Conservation (phyloP, 768 basidiomycete genomes). For the Auricularia heimuer region DNA sequence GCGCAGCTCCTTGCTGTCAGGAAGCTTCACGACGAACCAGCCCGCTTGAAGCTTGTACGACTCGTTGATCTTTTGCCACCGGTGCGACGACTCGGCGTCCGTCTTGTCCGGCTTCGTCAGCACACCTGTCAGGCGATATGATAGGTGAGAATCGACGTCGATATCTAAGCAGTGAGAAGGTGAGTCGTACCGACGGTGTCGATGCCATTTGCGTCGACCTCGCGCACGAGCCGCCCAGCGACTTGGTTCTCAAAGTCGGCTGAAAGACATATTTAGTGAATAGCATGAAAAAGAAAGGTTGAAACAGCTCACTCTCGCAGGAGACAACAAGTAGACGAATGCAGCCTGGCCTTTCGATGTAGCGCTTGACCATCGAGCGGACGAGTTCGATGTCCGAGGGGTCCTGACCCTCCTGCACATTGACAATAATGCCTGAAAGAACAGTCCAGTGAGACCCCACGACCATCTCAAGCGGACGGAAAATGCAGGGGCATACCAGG, state of each 20-base stretch:
- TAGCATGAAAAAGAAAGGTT: neutral
- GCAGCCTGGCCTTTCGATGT: slow-evolving; percentile 54
- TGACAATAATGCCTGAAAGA: slow-evolving; percentile 45
- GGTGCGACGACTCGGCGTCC: slow-evolving; percentile 38
- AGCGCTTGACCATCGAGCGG: slow-evolving; percentile 42
- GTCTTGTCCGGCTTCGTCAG: slow-evolving; percentile 56
- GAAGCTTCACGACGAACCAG: slow-evolving; percentile 53
- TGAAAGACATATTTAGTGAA: slow-evolving; percentile 16
- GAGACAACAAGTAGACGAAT: slow-evolving; percentile 50
- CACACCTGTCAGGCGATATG: slow-evolving; percentile 21
- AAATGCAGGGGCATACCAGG: slow-evolving; percentile 31
- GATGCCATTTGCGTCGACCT: slow-evolving; percentile 48
- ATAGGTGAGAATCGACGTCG: neutral
- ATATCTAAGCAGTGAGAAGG: neutral
- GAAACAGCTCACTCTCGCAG: slow-evolving; percentile 44
- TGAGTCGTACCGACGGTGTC: slow-evolving; percentile 54
- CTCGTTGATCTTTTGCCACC: slow-evolving; percentile 34
- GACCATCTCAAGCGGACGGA: neutral
- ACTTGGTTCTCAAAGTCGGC: slow-evolving; percentile 81
- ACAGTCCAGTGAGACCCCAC: neutral
- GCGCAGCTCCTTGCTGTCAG: slow-evolving; percentile 40
- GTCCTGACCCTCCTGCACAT: slow-evolving; percentile 39
- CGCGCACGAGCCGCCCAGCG: slow-evolving; percentile 52
- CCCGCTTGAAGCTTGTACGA: slow-evolving; percentile 34
- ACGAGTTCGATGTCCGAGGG: slow-evolving; percentile 52